Conservation (phyloP, 352 stramenopile genomes). For the Ophiocytium majus region DNA sequence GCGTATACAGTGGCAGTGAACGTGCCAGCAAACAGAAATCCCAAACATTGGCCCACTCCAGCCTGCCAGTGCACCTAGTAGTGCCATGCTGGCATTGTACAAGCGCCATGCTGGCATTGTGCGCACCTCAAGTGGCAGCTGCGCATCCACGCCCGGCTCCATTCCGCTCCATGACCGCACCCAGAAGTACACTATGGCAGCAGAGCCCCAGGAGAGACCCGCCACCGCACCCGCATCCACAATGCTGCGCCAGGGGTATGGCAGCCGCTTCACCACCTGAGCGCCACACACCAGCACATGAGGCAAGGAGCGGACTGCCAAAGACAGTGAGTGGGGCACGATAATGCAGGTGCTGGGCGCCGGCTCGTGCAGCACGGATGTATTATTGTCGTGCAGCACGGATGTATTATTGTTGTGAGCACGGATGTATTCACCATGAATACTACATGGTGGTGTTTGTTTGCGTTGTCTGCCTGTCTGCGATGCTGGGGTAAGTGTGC, state of each 20-base stretch:
- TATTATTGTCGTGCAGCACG: too few relatives aligned
- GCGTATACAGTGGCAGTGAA: too few relatives aligned
- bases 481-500: too few relatives aligned
- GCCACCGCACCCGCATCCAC: slow-evolving; percentile 75
- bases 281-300: not conserved
- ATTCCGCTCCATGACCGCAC: slow-evolving; percentile 30
- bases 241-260: slow-evolving; percentile 72
- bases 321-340: not conserved
- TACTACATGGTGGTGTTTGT: too few relatives aligned
- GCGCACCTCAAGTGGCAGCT: too few relatives aligned
- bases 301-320: too few relatives aligned
- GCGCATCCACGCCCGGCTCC: slow-evolving; percentile 39
- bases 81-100: too few relatives aligned
- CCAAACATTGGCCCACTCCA: not conserved
- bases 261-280: slow-evolving; percentile 70
- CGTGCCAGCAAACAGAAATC: not conserved
- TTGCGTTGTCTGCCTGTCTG: too few relatives aligned
- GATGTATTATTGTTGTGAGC: not conserved
- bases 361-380: not conserved
- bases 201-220: slow-evolving; percentile 67
- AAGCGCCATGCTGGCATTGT: too few relatives aligned
- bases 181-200: slow-evolving; percentile 62
- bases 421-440: not conserved
- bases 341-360: not conserved
- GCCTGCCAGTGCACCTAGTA: too few relatives aligned